Evolutionary conservation across 129 eudicot genomes (phyloP), one percentile per base, ranked within the genome.

Genomic region (Chrysanthemum lavandulifolium): DNA sequence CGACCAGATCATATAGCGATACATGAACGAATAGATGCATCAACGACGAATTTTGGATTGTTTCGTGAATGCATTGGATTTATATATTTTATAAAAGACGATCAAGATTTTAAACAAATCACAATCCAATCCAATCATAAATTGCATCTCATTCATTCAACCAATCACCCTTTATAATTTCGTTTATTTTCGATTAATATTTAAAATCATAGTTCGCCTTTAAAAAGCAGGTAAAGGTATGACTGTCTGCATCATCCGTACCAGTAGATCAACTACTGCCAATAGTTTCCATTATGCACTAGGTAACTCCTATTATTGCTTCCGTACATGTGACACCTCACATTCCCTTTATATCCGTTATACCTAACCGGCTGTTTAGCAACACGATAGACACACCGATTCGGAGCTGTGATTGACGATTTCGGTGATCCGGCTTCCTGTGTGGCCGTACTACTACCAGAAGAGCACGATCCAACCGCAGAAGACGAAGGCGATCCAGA

Each of bases 271-370:
- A 61, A 76, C 76, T 86, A 85, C 81, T 84, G 93, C 96, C 91
- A 89, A 74, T 90, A 84, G 75, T 78, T 86, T 27, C 87, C 98
- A 43, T 84, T 77, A 55, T 84, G 89, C n/a, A 84, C 68, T 23
- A 89, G 82, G 74, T 84, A 82, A 13, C 83, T 71, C 67, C 75
- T 79, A 74, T 88, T 69, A 73, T 80, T 23, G 57, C 78, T 85
- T 66, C 88, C 88, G 52, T 81, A 69, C 36, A 4, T 5, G 4
- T 31, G 36, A 31, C 36, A 31, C 36, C 6, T 31, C 8, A 71
- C 86, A 73, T 80, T 84, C 33, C 80, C 88, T 68, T 81, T 72
- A 3, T 85, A 18, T 79, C 48, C 81, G 65, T 65, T 67, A 53
- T 72, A 79, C 23, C 71, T 70, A n/a, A 59, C 82, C 47, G 85